Evolutionary conservation across 108 stramenopile species (phyloP).

Genomic region (Schizochytrium sp.): DNA sequence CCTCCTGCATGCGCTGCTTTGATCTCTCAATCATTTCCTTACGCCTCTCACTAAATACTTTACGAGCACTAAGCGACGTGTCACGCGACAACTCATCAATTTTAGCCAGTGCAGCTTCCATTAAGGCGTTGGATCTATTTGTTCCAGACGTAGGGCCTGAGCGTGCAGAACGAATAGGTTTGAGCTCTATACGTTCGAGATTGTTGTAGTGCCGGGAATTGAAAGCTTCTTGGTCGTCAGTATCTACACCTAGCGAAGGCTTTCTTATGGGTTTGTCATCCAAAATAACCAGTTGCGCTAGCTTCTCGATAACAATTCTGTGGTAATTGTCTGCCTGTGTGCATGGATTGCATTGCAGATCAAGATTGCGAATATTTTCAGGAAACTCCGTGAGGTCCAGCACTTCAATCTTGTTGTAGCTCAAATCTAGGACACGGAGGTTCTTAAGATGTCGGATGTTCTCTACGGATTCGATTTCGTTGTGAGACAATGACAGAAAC

Average conservation of each 20-base stretch:
- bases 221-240: neutral
- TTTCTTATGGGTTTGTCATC: neutral
- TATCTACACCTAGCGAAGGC: neutral
- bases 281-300: neutral
- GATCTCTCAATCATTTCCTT: neutral
- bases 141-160: constrained; percentile 27
- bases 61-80: neutral
- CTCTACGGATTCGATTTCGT: constrained; percentile 32
- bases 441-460: constrained; percentile 1
- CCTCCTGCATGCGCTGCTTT: constrained; percentile 4
- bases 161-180: neutral
- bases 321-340: neutral
- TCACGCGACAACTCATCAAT: constrained; percentile 12
- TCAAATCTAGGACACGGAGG: constrained; percentile 22
- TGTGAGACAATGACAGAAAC: neutral
- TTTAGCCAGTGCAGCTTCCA: constrained; percentile 25
- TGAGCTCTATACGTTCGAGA: neutral
- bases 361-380: constrained; percentile 9
- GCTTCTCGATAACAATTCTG: neutral
- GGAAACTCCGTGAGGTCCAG: neutral
- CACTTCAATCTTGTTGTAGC: constrained; percentile 19
- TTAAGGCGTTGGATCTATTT: constrained; percentile 1
- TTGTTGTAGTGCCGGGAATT: neutral
- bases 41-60: neutral
- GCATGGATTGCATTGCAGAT: constrained; percentile 42